These are phyloP conservation scores for Alternaria novae-zelandiae DNA, from an alignment of 2,329 filamentous ascomycete genomes.

Conservation along the genomic window DNA sequence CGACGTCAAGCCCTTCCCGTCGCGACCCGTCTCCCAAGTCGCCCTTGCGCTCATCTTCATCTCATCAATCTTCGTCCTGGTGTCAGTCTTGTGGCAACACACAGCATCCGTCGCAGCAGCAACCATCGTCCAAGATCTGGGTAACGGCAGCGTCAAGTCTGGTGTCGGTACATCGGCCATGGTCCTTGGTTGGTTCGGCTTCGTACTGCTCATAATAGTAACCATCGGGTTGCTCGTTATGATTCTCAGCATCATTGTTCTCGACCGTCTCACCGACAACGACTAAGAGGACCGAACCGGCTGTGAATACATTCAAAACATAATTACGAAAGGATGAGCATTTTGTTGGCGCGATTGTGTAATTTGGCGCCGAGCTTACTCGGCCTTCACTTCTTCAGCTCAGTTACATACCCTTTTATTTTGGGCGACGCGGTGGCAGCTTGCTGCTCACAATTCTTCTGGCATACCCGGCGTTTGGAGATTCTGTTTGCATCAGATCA, in stretches of 20 bases:
- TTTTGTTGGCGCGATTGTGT: conserved; percentile 28
- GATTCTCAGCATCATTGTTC: conserved; percentile 88
- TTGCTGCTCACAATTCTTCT: conserved; percentile 32
- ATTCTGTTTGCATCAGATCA: conserved; percentile 23
- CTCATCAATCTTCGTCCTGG: conserved; percentile 69
- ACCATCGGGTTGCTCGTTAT: conserved; percentile 95
- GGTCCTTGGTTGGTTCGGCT: conserved; percentile 97
- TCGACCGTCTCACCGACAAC: conserved; percentile 65
- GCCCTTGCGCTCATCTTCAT: conserved; percentile 90
- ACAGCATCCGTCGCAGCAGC: conserved; percentile 95
- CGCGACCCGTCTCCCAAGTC: conserved; percentile 87
- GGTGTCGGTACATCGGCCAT: conserved; percentile 94
- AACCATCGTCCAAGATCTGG: conserved; percentile 90
- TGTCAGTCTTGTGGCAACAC: conserved; percentile 83
- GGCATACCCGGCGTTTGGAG: conserved; percentile 42
- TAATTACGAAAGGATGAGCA: conserved; percentile 15
- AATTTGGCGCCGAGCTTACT: conserved; percentile 36
- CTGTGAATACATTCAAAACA: conserved; percentile 8
- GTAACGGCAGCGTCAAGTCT: conserved; percentile 84
- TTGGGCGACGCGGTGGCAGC: conserved; percentile 29
- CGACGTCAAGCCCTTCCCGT: conserved; percentile 93
- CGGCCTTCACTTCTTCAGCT: conserved; percentile 30
- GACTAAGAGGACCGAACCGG: conserved; percentile 22
- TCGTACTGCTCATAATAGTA: conserved; percentile 89
- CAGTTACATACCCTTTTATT: conserved; percentile 40